These are phyloP conservation scores for Rosa lucieae DNA, from an alignment of 306 rosid genomes.

Conservation along the genomic window DNA sequence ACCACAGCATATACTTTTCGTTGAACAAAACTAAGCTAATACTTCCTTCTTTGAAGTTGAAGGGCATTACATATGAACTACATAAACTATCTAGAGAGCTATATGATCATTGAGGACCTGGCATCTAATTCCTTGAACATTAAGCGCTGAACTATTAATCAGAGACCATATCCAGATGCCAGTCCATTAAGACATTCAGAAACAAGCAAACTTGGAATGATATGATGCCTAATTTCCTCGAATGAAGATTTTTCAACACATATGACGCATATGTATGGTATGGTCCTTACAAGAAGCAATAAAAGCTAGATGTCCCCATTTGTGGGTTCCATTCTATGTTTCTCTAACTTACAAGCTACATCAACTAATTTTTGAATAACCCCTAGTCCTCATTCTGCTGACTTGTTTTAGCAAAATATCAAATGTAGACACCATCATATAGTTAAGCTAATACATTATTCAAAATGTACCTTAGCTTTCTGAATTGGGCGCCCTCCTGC, in stretches of 20 bases:
- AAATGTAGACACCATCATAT: not conserved
- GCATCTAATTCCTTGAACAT: too few species aligned
- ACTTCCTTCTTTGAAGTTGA: not conserved
- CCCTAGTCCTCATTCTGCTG: not conserved
- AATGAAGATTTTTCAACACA: not conserved
- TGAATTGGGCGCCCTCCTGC: constrained; percentile 67
- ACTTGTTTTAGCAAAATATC: not conserved
- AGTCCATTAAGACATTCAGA: not conserved
- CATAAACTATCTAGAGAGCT: not conserved
- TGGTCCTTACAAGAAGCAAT: not conserved
- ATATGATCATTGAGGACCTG: not conserved
- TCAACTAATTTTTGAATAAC: not conserved
- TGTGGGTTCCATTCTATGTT: not conserved
- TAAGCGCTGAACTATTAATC: not conserved
- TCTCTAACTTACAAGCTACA: not conserved
- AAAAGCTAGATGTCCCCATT: not conserved
- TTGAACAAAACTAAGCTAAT: not conserved
- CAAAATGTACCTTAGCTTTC: constrained; percentile 65
- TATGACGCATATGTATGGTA: not conserved
- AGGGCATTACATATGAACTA: not conserved
- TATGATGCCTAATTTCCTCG: not conserved
- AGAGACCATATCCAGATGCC: not conserved
- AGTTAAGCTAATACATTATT: not conserved
- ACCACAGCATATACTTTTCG: too few species aligned
- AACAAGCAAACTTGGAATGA: not conserved